Evolutionary conservation across 768 basidiomycete genomes (phyloP).

Genomic region (Exidia glandulosa): DNA sequence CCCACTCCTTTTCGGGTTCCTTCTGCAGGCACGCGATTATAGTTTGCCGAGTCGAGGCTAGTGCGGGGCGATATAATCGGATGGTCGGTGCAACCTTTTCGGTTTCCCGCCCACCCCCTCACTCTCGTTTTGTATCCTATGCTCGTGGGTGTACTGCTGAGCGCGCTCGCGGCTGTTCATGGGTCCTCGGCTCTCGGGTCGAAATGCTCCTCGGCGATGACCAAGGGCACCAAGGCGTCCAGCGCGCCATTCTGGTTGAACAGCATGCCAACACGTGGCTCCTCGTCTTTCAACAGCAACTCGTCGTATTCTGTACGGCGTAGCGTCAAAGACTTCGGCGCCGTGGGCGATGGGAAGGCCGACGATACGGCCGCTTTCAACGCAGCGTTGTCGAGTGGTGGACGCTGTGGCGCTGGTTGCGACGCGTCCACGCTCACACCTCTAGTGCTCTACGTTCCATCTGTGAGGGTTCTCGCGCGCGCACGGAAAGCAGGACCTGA

Average conservation of each 20-base stretch:
- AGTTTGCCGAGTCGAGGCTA: not conserved
- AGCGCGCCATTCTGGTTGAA: not conserved
- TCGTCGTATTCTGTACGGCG: not conserved
- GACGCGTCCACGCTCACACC: not conserved
- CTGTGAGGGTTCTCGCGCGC: not conserved
- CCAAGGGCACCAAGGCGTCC: not conserved
- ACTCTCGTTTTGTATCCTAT: not conserved
- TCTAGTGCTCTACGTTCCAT: not conserved
- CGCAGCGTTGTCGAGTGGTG: constrained; percentile 41
- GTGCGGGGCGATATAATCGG: not conserved
- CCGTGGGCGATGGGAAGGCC: constrained; percentile 60
- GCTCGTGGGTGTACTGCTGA: not conserved
- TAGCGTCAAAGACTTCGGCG: constrained; percentile 60
- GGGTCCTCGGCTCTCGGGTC: not conserved
- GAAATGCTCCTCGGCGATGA: not conserved
- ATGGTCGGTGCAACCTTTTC: not conserved
- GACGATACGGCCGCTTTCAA: constrained; percentile 68
- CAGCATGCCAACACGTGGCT: not conserved
- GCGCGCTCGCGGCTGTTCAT: not conserved
- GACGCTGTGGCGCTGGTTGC: not conserved
- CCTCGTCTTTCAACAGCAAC: not conserved
- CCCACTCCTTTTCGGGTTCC: too few species aligned
- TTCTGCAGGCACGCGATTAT: too few species aligned
- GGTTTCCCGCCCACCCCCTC: not conserved
- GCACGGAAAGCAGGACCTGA: not conserved